Percentiles rank a stretch among this genome's conserved stretches.
Evolutionary conservation across 1,284 basidiomycete genomes (phyloP).

Genomic region (Apiotrichum sp.): DNA sequence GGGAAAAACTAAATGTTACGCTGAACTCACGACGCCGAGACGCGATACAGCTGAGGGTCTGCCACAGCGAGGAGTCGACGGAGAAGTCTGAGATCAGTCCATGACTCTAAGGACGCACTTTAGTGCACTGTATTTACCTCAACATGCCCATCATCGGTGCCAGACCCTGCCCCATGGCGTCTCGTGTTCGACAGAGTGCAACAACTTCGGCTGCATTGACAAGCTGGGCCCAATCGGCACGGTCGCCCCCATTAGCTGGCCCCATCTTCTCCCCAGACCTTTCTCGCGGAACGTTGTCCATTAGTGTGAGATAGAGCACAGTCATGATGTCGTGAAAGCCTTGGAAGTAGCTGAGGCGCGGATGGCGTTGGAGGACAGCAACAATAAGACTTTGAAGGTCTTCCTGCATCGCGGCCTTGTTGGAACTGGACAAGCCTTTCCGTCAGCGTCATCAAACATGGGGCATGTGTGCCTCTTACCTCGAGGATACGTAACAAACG

Average conservation of each 20-base stretch:
- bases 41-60: constrained; percentile 63
- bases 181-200: constrained; percentile 73
- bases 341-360: constrained; percentile 77
- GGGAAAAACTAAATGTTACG: no score
- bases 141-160: constrained; percentile 79
- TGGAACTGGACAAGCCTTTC: constrained; percentile 7
- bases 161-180: constrained; percentile 78
- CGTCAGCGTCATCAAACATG: no score
- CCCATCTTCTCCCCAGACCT: constrained; percentile 2
- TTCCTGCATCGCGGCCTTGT: constrained; percentile 56
- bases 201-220: constrained; percentile 54
- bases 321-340: constrained; percentile 91
- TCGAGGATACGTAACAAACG: constrained; percentile 81
- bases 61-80: constrained; percentile 62
- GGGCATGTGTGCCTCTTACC: constrained; percentile 49
- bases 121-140: constrained; percentile 50
- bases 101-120: no score
- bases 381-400: constrained; percentile 69
- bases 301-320: constrained; percentile 72
- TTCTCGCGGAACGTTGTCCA: constrained; percentile 6
- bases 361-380: constrained; percentile 64
- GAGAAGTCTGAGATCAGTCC: constrained; percentile 53
- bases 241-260: not conserved
- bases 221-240: constrained; percentile 53
- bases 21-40: constrained; percentile 51